Evolutionary conservation across 2,329 filamentous ascomycete species (phyloP), one percentile per base, ranked within the genome.

Genomic region (Cytospora leucostoma): DNA sequence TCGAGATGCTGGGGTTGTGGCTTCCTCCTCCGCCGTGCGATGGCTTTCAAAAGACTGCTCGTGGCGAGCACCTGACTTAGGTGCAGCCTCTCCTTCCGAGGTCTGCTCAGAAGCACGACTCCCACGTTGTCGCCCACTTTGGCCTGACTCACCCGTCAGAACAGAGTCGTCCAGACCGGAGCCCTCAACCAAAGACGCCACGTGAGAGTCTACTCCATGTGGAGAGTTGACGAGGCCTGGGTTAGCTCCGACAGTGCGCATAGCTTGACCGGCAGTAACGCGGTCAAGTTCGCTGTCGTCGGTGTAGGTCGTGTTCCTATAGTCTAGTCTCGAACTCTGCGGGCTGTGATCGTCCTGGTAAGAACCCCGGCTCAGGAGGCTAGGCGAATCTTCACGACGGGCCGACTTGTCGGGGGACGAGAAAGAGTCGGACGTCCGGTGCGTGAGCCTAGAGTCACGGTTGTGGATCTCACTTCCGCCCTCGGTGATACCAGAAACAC

Each of bases 401-500:
- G 80, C 76, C 17, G 86, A 84, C 69, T 84, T 87, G 35, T 82
- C 84, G 1, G 85, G 80, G 1, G 89, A 90, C 1, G 88, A 87
- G 34, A 88, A 78, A 1, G 83, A 85, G n/a, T 82, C 83, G 21
- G 78, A 79, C 3, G 76, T 74, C 17, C 74, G 74, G 15, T 80
- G 81, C 52, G 82, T 82, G 37, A 83, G 77, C 63, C 80, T 77
- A 1, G 86, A 85, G 64, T 88, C 82, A 56, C 84, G 84, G 69
- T 84, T 84, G 35, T 77, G 76, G 38, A 79, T 77, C 66, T 88
- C 83, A 70, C 81, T 88, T 59, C 86, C 86, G 54, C 87, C 86
- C 70, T 93, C 88, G 4, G 86, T 89, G 70, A 93, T 94, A 66
- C 93, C 95, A 12, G 92, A 94, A 17, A 97, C 91, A 70, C 93